A percentile compares a stretch with the other conserved stretches of the same genome.
These are phyloP conservation scores for Aurinia saxatilis DNA, from an alignment of 345 rosid species.

Conservation along the genomic window DNA sequence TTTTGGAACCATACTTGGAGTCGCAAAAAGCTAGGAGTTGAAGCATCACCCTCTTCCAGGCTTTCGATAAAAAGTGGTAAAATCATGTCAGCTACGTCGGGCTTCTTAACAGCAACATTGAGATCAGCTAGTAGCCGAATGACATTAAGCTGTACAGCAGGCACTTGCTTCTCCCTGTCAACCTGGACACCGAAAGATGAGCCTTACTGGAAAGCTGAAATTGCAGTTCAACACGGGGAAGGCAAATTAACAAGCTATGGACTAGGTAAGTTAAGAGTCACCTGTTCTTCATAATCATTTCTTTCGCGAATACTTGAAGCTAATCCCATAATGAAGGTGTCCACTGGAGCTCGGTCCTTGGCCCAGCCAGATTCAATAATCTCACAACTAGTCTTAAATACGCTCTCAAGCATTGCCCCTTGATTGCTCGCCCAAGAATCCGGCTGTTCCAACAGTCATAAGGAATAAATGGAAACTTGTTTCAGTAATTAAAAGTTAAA, in stretches of 20 bases:
- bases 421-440: conserved; percentile 72
- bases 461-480: neutral
- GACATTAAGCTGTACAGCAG: conserved; percentile 78
- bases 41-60: conserved; percentile 98
- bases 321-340: conserved; percentile 88
- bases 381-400: conserved; percentile 73
- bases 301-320: conserved; percentile 87
- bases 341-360: conserved; percentile 94
- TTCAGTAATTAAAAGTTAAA: neutral
- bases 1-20: conserved; percentile 62
- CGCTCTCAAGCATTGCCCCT: conserved; percentile 78
- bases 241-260: neutral
- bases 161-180: conserved; percentile 78
- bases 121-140: conserved; percentile 92
- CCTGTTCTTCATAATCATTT: conserved; percentile 92
- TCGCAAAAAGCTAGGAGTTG: conserved; percentile 78
- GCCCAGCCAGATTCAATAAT: conserved; percentile 91
- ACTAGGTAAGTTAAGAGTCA: conserved; percentile 21
- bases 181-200: conserved; percentile 47
- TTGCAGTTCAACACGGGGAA: neutral
- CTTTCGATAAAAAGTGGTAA: conserved; percentile 94
- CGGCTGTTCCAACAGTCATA: conserved; percentile 47
- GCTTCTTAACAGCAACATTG: conserved; percentile 80
- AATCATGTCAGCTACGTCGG: conserved; percentile 97
- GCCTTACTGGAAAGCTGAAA: conserved; percentile 18